A percentile compares a stretch with the other conserved stretches of the same genome.
phyloP scores from a whole-genome alignment of 495 filamentous ascomycete genomes.

The Trichoderma asperelloides region DNA sequence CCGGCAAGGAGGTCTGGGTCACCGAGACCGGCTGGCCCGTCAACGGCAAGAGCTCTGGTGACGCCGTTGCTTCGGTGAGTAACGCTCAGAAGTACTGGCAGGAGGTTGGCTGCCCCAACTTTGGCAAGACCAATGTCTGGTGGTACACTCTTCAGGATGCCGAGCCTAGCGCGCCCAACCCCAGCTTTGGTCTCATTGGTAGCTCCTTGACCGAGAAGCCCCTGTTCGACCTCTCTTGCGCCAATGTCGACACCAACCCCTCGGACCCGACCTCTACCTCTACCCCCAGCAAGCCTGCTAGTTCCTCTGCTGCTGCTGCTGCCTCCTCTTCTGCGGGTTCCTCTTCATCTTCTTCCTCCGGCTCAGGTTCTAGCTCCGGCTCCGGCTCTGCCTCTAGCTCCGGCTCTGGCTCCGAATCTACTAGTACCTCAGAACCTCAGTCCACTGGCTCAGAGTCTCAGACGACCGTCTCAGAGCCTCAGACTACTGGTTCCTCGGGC shows the following conservation, averaged over 20 bases:
- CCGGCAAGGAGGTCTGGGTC: conserved; percentile 70
- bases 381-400: not conserved
- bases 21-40: conserved; percentile 89
- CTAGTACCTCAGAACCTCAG: not conserved
- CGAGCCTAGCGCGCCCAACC: conserved; percentile 44
- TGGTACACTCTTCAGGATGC: conserved; percentile 71
- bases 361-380: not conserved
- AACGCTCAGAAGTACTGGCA: conserved; percentile 79
- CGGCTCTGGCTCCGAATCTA: not conserved
- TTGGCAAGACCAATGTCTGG: conserved; percentile 61
- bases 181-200: conserved; percentile 58
- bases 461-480: not conserved
- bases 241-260: conserved; percentile 9
- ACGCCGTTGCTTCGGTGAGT: conserved; percentile 51
- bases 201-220: conserved; percentile 41
- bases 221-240: conserved; percentile 55
- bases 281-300: not conserved
- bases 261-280: not conserved
- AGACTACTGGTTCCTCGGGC: not conserved
- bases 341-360: not conserved
- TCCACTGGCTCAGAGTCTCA: not conserved
- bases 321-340: not conserved
- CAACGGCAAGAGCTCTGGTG: conserved; percentile 48
- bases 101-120: conserved; percentile 61
- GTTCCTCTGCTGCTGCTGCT: conserved; percentile 5